Evolutionary conservation across 2,329 filamentous ascomycete genomes (phyloP).

Genomic region (Penicillium frequentans): DNA sequence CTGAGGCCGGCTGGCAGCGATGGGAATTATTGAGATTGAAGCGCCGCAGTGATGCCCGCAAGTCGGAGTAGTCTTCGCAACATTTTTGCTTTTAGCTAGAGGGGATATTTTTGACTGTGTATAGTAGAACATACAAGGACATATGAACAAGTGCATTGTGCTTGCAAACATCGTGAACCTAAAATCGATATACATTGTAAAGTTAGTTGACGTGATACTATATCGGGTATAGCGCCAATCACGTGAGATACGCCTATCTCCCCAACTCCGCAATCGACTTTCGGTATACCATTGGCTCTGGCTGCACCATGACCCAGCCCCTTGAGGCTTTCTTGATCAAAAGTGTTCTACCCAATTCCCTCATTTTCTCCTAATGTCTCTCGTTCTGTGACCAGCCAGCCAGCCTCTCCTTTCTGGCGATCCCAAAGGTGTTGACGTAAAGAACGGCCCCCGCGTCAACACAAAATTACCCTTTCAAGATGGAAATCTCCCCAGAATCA

Average conservation of each 20-base stretch:
- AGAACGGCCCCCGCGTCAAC: neutral
- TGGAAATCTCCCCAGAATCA: constrained; percentile 29
- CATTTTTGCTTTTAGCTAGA: neutral
- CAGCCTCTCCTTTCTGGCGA: neutral
- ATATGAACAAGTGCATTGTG: neutral
- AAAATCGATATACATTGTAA: neutral
- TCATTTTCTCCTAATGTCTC: neutral
- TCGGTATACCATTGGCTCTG: neutral
- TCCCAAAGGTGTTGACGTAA: neutral
- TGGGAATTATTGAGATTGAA: constrained; percentile 64
- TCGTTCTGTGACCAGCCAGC: neutral
- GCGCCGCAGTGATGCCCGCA: constrained; percentile 27
- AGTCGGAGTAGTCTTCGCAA: constrained; percentile 26
- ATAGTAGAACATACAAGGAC: neutral
- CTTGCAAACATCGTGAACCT: neutral
- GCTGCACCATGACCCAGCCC: neutral
- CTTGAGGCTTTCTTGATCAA: neutral
- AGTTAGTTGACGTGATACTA: neutral
- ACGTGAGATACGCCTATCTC: constrained; percentile 14
- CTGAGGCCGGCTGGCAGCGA: constrained; percentile 89
- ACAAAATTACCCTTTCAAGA: constrained; percentile 6
- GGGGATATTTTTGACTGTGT: neutral
- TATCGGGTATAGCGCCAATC: neutral
- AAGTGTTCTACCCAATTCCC: neutral
- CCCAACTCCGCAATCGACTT: constrained; percentile 9